A percentile compares a stretch with the other conserved stretches of the same genome.
phyloP scores from a whole-genome alignment of 148 eudicot species.

The Vaccinium myrtillus region DNA sequence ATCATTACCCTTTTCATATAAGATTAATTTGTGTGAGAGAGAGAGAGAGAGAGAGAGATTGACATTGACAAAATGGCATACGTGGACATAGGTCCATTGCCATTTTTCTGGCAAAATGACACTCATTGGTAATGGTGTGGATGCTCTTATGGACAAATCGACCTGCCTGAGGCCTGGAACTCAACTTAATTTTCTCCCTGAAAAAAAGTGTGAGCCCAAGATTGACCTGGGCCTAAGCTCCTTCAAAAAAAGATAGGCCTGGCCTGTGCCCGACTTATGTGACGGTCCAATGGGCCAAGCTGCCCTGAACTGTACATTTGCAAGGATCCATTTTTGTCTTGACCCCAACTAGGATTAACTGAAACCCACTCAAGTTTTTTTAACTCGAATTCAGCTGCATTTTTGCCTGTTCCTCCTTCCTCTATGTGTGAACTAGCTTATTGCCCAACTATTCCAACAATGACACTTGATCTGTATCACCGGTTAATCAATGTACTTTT shows the following conservation, averaged over 20 bases:
- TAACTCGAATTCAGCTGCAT: not conserved
- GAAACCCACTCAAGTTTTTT: not conserved
- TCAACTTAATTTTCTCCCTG: not conserved
- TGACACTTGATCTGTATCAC: too few species aligned
- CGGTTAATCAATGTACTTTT: too few species aligned
- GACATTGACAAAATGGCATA: too few species aligned
- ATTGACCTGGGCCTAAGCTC: not conserved
- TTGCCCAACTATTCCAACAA: not conserved
- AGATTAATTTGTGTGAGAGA: too few species aligned
- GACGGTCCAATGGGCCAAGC: too few species aligned
- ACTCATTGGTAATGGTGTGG: too few species aligned
- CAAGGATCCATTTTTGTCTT: not conserved
- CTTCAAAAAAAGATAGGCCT: not conserved
- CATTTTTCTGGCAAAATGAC: too few species aligned
- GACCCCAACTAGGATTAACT: not conserved
- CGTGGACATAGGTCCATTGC: too few species aligned
- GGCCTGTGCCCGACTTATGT: not conserved
- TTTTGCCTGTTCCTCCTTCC: not conserved
- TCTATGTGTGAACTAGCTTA: not conserved
- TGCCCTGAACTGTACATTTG: not conserved
- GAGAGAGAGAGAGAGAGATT: too few species aligned
- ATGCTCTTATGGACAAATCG: not conserved
- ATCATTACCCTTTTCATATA: too few species aligned
- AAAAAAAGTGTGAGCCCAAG: not conserved
- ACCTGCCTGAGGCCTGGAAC: not conserved